Evolutionary conservation across 108 stramenopile genomes (phyloP).

Genomic region (Aureococcus anophagefferens): DNA sequence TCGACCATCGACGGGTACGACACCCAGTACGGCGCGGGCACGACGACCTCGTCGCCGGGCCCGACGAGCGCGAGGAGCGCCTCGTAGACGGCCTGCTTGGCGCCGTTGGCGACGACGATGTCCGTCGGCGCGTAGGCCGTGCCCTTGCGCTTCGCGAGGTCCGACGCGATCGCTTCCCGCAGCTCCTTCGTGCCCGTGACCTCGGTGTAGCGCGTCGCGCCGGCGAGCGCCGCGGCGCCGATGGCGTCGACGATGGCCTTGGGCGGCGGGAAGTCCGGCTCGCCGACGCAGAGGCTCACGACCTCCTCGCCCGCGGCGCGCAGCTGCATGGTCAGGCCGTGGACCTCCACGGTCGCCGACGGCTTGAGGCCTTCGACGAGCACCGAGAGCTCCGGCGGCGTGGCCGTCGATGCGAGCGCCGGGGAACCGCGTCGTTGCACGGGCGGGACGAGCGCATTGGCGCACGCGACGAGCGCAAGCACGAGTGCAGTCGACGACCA

Average conservation of each 20-base stretch:
- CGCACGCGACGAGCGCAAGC: too few relatives aligned
- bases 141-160: slow-evolving; percentile 69
- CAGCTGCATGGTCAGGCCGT: slow-evolving; percentile 68
- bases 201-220: slow-evolving; percentile 82
- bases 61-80: slow-evolving; percentile 73
- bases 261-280: slow-evolving; percentile 89
- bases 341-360: slow-evolving; percentile 59
- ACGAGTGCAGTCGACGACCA: too few relatives aligned
- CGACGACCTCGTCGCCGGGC: slow-evolving; percentile 73
- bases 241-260: slow-evolving; percentile 71
- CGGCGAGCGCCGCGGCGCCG: slow-evolving; percentile 39
- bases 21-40: slow-evolving; percentile 93
- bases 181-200: slow-evolving; percentile 74
- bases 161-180: slow-evolving; percentile 71
- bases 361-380: neutral
- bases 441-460: too few relatives aligned
- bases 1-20: slow-evolving; percentile 90
- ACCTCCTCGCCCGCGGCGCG: slow-evolving; percentile 63
- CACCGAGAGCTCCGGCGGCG: neutral
- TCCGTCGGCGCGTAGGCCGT: slow-evolving; percentile 64
- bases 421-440: too few relatives aligned
- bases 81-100: slow-evolving; percentile 87
- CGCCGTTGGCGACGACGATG: slow-evolving; percentile 89
- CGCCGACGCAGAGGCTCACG: slow-evolving; percentile 89
- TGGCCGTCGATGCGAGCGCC: too few relatives aligned